These are phyloP conservation scores for Trypanosoma vivax DNA, from an alignment of 208 protist species.

Conservation along the genomic window DNA sequence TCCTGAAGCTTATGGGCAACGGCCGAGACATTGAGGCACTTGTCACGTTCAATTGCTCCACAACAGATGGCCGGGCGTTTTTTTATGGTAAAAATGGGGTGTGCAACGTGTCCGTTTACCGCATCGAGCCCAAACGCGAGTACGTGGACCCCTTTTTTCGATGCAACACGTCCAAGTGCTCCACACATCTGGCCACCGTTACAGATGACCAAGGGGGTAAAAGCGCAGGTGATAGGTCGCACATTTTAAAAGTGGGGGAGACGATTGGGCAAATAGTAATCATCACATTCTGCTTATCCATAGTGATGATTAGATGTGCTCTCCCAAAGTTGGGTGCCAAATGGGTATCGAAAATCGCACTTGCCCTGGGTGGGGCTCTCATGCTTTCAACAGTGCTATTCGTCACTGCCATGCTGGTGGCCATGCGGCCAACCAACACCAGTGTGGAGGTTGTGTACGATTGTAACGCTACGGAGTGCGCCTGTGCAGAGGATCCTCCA, in stretches of 20 bases:
- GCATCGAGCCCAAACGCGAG: constrained; percentile 49
- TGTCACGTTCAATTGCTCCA: constrained; percentile 62
- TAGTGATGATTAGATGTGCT: constrained; percentile 43
- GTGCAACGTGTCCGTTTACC: constrained; percentile 67
- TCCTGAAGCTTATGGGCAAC: constrained; percentile 55
- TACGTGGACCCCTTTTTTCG: constrained; percentile 80
- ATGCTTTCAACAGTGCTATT: constrained; percentile 37
- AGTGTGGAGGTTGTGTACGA: constrained; percentile 40
- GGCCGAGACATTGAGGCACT: constrained; percentile 53
- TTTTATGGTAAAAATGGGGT: constrained; percentile 16
- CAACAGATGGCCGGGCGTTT: constrained; percentile 39
- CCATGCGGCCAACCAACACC: constrained; percentile 28
- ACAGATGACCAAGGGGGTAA: constrained; percentile 8
- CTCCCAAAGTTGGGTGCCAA: constrained; percentile 26
- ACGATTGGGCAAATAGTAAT: constrained; percentile 35
- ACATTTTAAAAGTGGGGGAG: constrained; percentile 27
- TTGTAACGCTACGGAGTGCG: constrained; percentile 55
- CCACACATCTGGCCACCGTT: constrained; percentile 27
- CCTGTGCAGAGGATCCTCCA: constrained; percentile 63
- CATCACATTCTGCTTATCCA: constrained; percentile 34
- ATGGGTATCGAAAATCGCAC: constrained; percentile 27
- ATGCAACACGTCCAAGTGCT: constrained; percentile 46
- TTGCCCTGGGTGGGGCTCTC: constrained; percentile 25
- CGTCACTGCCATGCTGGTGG: constrained; percentile 52
- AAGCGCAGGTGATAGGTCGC: constrained; percentile 1